A percentile compares a stretch with the other conserved stretches of the same genome.
These are phyloP conservation scores for Mycosphaerella sp. DNA, from an alignment of 2,329 filamentous ascomycete species.

Conservation along the genomic window DNA sequence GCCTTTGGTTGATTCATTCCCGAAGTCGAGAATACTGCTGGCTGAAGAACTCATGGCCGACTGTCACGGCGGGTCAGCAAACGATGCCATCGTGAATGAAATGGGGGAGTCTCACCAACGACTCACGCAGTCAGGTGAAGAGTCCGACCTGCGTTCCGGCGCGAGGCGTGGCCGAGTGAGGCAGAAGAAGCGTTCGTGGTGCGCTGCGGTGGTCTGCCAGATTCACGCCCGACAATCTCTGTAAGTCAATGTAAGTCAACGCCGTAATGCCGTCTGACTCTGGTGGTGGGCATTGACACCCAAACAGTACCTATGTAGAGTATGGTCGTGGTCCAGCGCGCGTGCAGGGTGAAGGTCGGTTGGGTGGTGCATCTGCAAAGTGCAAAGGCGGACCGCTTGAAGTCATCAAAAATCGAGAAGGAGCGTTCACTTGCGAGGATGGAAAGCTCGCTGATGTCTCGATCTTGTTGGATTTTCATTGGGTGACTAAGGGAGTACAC, in stretches of 20 bases:
- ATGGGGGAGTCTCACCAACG: conserved; percentile 9
- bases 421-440: not conserved
- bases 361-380: not conserved
- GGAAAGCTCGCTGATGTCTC: not conserved
- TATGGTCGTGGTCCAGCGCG: not conserved
- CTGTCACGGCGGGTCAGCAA: conserved; percentile 11
- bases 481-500: conserved; percentile 18
- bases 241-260: conserved; percentile 23
- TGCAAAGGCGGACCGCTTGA: not conserved
- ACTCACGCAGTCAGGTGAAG: conserved; percentile 12
- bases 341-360: not conserved
- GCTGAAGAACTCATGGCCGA: conserved; percentile 18
- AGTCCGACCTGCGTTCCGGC: no score
- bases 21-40: conserved; percentile 14
- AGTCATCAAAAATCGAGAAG: not conserved
- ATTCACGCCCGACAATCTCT: conserved; percentile 21
- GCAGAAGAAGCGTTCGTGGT: no score
- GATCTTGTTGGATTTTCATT: conserved; percentile 13
- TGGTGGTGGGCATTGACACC: conserved; percentile 3
- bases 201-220: not conserved
- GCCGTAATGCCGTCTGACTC: conserved; percentile 17
- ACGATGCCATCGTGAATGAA: conserved; percentile 1
- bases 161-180: no score
- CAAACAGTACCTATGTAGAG: no score
- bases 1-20: conserved; percentile 12